Evolutionary conservation across 345 rosid genomes (phyloP), one percentile per base, ranked within the genome.

Genomic region (Salix udensis): DNA sequence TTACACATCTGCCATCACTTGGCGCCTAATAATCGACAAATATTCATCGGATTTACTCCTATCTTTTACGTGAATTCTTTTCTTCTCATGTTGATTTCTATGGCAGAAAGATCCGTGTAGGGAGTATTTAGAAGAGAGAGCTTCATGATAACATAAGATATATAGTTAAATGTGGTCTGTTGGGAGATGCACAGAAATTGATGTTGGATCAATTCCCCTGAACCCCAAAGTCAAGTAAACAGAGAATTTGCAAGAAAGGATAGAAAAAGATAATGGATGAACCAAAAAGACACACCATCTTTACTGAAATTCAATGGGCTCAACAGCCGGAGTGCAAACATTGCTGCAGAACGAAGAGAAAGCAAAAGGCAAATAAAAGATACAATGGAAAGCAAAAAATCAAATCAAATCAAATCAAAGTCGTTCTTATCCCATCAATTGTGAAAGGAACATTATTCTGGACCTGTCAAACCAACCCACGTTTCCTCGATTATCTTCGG

Each of bases 401-500:
- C 21, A 62, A 50, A 40, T 42, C 21, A 62, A 50, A 40, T 42
- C 42, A 79, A 61, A 61, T 66, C 70, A 74, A 74, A 36, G 30
- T 75, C n/a, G 28, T 42, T 37, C 55, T 65, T 39, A 39, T 44
- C 79, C 58, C 76, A 71, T 71, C 79, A 52, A 53, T 39, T 64
- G 73, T 55, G 79, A 80, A 70, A 64, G 37, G 73, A 71, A 79
- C 31, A 31, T 80, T 80, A 80, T 80, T 80, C 82, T 72, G 58
- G 23, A 18, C 36, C 77, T 61, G 73, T 69, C 70, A 39, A 23
- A 52, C 82, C 68, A 23, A 26, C 19, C 69, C 19, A 15, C 11
- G 7, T 36, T 68, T 44, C 40, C 16, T 26, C 34, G 16, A 2
- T 52, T 26, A 36, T 28, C 28, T 18, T 9, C 53, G 21, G 9